Percentiles rank a stretch among this genome's conserved stretches.
These are phyloP conservation scores for Cladosporium austrohemisphaericum DNA, from an alignment of 2,329 filamentous ascomycete species.

Conservation along the genomic window DNA sequence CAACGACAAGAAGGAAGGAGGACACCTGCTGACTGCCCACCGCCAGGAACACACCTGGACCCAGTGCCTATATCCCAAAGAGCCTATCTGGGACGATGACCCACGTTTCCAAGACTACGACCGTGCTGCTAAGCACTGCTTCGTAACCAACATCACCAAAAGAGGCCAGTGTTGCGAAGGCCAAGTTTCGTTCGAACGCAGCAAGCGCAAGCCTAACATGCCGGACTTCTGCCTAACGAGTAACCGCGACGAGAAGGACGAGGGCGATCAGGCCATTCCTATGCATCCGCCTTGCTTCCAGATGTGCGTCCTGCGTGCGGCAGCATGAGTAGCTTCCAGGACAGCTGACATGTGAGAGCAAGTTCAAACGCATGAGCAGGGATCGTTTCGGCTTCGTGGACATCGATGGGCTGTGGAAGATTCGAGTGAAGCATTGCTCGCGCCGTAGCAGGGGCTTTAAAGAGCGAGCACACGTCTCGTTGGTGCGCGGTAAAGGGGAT, in stretches of 20 bases:
- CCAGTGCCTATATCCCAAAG: not conserved
- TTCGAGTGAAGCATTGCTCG: not conserved
- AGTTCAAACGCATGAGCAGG: not conserved
- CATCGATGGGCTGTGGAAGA: not conserved
- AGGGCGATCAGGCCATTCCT: not conserved
- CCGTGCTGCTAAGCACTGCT: not conserved
- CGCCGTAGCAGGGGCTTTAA: not conserved
- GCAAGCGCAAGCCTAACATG: not conserved
- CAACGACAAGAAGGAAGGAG: not conserved
- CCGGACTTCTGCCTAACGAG: not conserved
- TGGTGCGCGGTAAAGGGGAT: not conserved
- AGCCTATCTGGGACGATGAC: not conserved
- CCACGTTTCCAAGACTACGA: not conserved
- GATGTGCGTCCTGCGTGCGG: not conserved
- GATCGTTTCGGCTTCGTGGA: not conserved
- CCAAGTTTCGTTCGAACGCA: not conserved
- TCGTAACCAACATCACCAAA: not conserved
- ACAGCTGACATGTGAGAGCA: not conserved
- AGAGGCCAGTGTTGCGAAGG: no score
- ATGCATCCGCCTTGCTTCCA: not conserved
- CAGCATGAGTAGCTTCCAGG: not conserved
- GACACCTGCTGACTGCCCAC: not conserved
- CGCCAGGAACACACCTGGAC: not conserved
- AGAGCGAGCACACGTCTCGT: not conserved
- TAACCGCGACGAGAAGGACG: not conserved